Base-by-base conservation (phyloP, 306 rosid species). In the Castanea mollissima region DNA sequence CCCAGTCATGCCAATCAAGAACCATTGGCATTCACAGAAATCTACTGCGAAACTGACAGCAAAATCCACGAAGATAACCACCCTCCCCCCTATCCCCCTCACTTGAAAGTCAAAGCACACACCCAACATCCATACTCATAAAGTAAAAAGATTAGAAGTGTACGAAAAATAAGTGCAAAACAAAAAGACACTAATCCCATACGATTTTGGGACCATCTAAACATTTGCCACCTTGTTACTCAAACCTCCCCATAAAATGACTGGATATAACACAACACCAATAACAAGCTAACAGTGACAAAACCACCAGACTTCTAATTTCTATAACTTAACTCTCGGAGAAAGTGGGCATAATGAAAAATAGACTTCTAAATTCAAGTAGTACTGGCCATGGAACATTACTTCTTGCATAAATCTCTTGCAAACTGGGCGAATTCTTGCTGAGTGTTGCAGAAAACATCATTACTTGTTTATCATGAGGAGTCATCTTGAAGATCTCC, bases 341-440 rank as follows among this genome's bases (percentile, higher is more conserved):
- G 89, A 88, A 79, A 83, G 86, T 49, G 87, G 75, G 82, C 81
- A 91, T 78, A 80, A 87, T 87, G 89, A 86, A 91, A 91, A 90
- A 87, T 84, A 88, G 89, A 90, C 94, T 85, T 90, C 90, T 71
- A 92, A 83, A 94, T 94, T 84, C 90, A 83, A 94, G 94, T 87
- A 89, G 87, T 72, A 85, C 89, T 90, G 92, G 97, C 93, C 92
- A 92, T 84, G 88, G 88, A 76, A 93, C 91, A 93, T 95, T 95
- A 95, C 99, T 90, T 95, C 99, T 95, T 95, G 99, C 99, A 95
- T 95, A 78, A 95, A 95, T 80, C 93, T 95, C 90, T 95, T 93
- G 98, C 99, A 95, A 88, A 95, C 98, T 23, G 99, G 99, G 19
- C 99, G 99, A 76, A 95, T 95, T 76, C 88, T 95, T 95, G 98